Conservation (phyloP, 177 flowering plant species). For the Vitis hybrid region DNA sequence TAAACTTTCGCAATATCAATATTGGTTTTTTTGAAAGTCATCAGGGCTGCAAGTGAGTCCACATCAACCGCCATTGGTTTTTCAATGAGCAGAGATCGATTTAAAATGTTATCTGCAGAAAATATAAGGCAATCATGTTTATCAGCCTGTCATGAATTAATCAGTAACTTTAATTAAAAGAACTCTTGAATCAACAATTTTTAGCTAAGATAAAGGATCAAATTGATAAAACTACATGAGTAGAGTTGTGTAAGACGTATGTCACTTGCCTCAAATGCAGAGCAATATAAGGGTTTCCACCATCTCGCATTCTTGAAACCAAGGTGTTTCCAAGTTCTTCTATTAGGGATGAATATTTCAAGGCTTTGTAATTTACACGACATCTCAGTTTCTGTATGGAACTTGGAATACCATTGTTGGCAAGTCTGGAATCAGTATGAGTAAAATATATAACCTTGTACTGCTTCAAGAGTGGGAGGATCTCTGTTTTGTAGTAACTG, state of each 20-base stretch:
- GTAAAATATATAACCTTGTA: constrained; percentile 93
- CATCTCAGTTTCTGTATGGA: constrained; percentile 92
- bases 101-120: too few relatives aligned
- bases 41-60: too few relatives aligned
- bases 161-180: too few relatives aligned
- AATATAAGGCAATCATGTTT: too few relatives aligned
- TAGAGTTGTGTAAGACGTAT: not conserved
- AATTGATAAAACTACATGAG: not conserved
- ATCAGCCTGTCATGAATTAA: too few relatives aligned
- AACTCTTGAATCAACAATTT: too few relatives aligned
- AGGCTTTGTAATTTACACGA: constrained; percentile 82
- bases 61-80: too few relatives aligned
- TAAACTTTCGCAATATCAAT: too few relatives aligned
- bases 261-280: constrained; percentile 85
- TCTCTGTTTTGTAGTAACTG: constrained; percentile 75
- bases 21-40: too few relatives aligned
- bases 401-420: constrained; percentile 75
- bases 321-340: constrained; percentile 80
- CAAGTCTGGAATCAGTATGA: constrained; percentile 92
- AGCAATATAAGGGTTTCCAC: constrained; percentile 77
- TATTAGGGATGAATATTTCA: constrained; percentile 82
- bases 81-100: too few relatives aligned
- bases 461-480: constrained; percentile 80
- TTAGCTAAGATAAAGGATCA: too few relatives aligned
- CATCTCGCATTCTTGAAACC: constrained; percentile 73